Evolutionary conservation across 148 eudicot genomes (phyloP).

Genomic region (Rhododendron mucronatum): DNA sequence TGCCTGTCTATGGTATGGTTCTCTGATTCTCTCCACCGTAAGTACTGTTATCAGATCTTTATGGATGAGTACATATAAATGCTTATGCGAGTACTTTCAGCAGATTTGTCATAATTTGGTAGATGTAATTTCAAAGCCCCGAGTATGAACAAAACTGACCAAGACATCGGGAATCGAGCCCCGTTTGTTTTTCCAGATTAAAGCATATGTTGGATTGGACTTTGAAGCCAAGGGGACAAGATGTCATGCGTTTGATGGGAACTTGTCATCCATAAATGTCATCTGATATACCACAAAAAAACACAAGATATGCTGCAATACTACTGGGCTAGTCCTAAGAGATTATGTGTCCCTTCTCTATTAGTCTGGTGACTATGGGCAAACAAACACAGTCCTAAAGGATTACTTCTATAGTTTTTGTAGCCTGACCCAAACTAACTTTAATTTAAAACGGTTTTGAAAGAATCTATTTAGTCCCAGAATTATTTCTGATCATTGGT

Average conservation of each 20-base stretch:
- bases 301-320: not conserved
- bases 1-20: not conserved
- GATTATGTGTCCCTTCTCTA: not conserved
- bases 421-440: not conserved
- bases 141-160: not conserved
- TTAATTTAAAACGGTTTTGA: not conserved
- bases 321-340: not conserved
- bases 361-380: not conserved
- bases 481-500: constrained; percentile 6
- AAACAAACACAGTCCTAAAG: not conserved
- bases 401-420: not conserved
- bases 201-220: not conserved
- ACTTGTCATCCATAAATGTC: not conserved
- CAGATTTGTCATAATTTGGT: not conserved
- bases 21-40: not conserved
- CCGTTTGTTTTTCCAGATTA: not conserved
- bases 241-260: not conserved
- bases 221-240: not conserved
- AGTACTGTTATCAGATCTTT: not conserved
- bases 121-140: not conserved
- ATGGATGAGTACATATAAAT: not conserved
- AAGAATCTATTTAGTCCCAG: not conserved
- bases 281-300: not conserved
- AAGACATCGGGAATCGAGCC: not conserved
- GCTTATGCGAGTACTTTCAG: not conserved